These are phyloP conservation scores for Corylus avellana DNA, from an alignment of 306 rosid genomes.

Conservation along the genomic window DNA sequence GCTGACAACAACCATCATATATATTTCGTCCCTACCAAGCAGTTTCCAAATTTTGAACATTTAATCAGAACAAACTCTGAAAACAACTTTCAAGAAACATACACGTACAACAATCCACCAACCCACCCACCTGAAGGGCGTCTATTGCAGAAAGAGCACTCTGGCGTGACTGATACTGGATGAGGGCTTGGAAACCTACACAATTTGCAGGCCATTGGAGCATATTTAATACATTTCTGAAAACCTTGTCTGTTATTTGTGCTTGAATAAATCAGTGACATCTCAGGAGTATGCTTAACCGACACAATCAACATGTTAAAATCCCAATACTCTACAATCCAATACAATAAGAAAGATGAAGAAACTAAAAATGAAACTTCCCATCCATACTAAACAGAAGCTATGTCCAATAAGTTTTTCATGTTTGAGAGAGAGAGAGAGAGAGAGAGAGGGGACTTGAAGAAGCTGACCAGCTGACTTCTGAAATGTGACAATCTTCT, in stretches of 20 bases:
- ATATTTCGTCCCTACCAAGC: slow-evolving; percentile 85
- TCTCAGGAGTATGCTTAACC: slow-evolving; percentile 2
- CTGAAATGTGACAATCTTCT: slow-evolving; percentile 99
- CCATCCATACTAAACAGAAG: slow-evolving; percentile 2
- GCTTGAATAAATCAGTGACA: slow-evolving; percentile 4
- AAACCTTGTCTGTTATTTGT: slow-evolving; percentile 9
- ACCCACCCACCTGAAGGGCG: slow-evolving; percentile 76
- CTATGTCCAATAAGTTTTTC: slow-evolving; percentile 22
- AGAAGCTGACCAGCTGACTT: slow-evolving; percentile 99
- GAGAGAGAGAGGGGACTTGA: slow-evolving; percentile 64
- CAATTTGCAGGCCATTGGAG: slow-evolving; percentile 33
- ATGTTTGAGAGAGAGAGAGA: slow-evolving; percentile 46
- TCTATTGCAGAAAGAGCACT: slow-evolving; percentile 86
- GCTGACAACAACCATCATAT: slow-evolving; percentile 97
- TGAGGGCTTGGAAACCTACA: slow-evolving; percentile 98
- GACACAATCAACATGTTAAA: not conserved
- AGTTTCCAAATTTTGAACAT: slow-evolving; percentile 22
- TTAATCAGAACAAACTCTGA: slow-evolving; percentile 23
- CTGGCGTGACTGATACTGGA: slow-evolving; percentile 82
- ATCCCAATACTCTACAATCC: not conserved
- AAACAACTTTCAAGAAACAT: slow-evolving; percentile 19
- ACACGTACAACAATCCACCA: slow-evolving; percentile 8
- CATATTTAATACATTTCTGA: slow-evolving; percentile 17
- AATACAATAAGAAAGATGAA: not conserved
- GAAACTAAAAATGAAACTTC: not conserved